These are phyloP conservation scores for Fusarium nodosum DNA, from an alignment of 2,329 filamentous ascomycete species.

Conservation along the genomic window DNA sequence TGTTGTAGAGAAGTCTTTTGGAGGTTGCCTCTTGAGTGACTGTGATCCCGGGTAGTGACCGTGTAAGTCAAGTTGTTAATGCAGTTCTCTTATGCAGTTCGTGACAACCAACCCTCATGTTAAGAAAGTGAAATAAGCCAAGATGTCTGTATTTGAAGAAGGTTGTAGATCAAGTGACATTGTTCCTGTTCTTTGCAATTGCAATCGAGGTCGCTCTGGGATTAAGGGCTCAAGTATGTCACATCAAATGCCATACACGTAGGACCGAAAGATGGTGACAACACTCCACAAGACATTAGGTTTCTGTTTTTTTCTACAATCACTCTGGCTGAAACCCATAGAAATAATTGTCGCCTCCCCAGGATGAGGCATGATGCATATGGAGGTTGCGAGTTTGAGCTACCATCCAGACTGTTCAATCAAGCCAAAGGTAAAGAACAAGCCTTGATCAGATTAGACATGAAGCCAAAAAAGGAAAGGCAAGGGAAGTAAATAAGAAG, in stretches of 20 bases:
- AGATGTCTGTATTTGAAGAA: not conserved
- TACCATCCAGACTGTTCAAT: not conserved
- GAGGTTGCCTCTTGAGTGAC: not conserved
- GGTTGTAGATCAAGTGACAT: not conserved
- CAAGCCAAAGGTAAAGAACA: not conserved
- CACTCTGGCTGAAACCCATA: not conserved
- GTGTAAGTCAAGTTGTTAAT: not conserved
- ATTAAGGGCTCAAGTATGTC: not conserved
- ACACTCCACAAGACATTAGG: not conserved
- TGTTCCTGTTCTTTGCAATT: not conserved
- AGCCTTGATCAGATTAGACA: not conserved
- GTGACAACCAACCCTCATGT: not conserved
- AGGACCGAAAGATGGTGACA: not conserved
- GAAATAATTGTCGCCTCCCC: not conserved
- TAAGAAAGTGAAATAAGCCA: accelerated
- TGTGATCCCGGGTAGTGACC: slow-evolving; percentile 1
- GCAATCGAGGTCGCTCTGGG: not conserved
- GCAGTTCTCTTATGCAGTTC: not conserved
- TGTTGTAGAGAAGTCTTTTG: not conserved
- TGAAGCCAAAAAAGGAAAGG: too few species aligned
- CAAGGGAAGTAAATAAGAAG: too few species aligned
- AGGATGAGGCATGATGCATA: not conserved
- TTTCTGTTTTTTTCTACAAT: not conserved
- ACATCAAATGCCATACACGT: not conserved
- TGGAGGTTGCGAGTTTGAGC: not conserved